These are phyloP conservation scores for Lithospermum erythrorhizon DNA, from an alignment of 257 asterid species.

Conservation along the genomic window DNA sequence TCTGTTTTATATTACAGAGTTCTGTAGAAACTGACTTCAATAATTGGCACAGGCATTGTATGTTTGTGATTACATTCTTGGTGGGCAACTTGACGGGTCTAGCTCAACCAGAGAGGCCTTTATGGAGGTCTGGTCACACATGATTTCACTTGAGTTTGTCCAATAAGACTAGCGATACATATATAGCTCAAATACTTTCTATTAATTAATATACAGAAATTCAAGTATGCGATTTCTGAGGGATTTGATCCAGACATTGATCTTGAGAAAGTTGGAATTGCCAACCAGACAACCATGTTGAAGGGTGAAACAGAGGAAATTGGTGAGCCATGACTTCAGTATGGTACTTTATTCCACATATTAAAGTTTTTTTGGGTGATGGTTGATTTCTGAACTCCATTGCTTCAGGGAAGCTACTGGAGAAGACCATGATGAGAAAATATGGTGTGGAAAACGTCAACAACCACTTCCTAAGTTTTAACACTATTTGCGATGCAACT, in stretches of 20 bases:
- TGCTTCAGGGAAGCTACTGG: slow-evolving; percentile 40
- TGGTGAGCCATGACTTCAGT: slow-evolving; percentile 34
- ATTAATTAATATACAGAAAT: slow-evolving; percentile 53
- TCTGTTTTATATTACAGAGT: not conserved
- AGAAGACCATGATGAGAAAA: slow-evolving; percentile 81
- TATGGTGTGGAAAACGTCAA: slow-evolving; percentile 78
- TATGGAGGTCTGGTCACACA: slow-evolving; percentile 49
- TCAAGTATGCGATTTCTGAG: slow-evolving; percentile 62
- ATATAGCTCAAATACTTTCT: slow-evolving; percentile 13
- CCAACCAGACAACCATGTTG: slow-evolving; percentile 98
- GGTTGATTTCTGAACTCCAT: slow-evolving; percentile 9
- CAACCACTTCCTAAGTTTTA: slow-evolving; percentile 84
- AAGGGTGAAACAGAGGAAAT: slow-evolving; percentile 98
- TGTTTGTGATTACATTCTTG: slow-evolving; percentile 88
- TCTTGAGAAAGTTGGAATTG: slow-evolving; percentile 82
- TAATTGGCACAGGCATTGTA: slow-evolving; percentile 60
- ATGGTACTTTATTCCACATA: slow-evolving; percentile 7
- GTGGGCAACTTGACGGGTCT: slow-evolving; percentile 91
- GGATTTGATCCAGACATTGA: slow-evolving; percentile 90
- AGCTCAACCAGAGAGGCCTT: slow-evolving; percentile 94
- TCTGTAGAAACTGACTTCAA: slow-evolving; percentile 2
- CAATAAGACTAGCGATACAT: not conserved
- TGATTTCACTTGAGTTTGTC: slow-evolving; percentile 3
- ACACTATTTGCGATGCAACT: slow-evolving; percentile 97
- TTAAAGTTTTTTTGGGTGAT: not conserved